These are phyloP conservation scores for Ophiostoma novo-ulmi DNA, from an alignment of 2,329 filamentous ascomycete genomes.

Conservation along the genomic window DNA sequence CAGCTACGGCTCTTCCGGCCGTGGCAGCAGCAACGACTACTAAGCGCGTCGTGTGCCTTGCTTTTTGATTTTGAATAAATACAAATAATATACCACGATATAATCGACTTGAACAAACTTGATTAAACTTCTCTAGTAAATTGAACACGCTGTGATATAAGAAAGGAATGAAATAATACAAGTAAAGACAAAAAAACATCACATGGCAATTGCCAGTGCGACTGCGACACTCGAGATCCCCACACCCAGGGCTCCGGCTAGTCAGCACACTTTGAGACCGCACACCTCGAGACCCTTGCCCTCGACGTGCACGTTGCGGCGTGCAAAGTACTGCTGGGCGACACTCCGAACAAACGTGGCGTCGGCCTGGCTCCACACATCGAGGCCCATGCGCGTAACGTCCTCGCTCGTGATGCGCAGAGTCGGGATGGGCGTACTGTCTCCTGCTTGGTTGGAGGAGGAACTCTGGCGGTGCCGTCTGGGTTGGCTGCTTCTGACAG, in stretches of 20 bases:
- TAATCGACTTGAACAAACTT: background rate
- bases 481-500: background rate
- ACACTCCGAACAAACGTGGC: conserved; percentile 62
- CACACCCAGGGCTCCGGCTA: conserved; percentile 17
- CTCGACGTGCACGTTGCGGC: conserved; percentile 55
- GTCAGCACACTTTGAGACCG: conserved; percentile 62
- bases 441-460: background rate
- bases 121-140: background rate
- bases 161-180: background rate
- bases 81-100: background rate
- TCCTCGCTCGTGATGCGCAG: conserved; percentile 60
- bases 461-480: background rate
- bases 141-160: background rate
- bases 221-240: background rate
- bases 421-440: conserved; percentile 23
- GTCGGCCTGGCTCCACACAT: conserved; percentile 69
- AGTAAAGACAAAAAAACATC: background rate
- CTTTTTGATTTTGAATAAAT: background rate
- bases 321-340: conserved; percentile 59
- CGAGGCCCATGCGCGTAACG: conserved; percentile 67
- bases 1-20: conserved; percentile 25
- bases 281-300: conserved; percentile 69
- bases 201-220: background rate
- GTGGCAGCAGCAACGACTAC: conserved; percentile 24
- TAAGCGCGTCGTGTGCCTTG: conserved; percentile 3